phyloP scores from a whole-genome alignment of 768 basidiomycete genomes.

The Boletus barrowsii region DNA sequence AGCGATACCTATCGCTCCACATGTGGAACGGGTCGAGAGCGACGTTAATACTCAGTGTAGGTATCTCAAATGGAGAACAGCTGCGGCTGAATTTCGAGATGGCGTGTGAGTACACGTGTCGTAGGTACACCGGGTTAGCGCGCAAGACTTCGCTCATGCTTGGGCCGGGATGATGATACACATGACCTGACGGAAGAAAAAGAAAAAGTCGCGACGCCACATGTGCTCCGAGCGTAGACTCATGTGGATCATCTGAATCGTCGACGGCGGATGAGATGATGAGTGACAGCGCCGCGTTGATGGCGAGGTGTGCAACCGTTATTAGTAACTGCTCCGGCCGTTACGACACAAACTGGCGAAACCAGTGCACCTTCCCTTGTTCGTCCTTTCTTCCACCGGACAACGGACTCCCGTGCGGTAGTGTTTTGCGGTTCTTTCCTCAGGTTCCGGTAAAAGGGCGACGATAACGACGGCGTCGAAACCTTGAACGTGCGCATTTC shows the following conservation, averaged over 20 bases:
- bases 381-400: conserved; percentile 18
- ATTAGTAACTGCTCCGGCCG: conserved; percentile 26
- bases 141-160: conserved; percentile 4
- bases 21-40: conserved; percentile 2
- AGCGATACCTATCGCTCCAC: conserved; percentile 15
- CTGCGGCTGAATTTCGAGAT: conserved; percentile 28
- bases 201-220: background rate
- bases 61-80: conserved; percentile 19
- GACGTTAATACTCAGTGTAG: conserved; percentile 2
- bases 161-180: background rate
- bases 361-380: conserved; percentile 28
- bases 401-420: conserved; percentile 19
- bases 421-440: conserved; percentile 4
- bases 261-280: conserved; percentile 6
- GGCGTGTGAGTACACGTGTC: conserved; percentile 36
- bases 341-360: conserved; percentile 34
- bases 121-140: conserved; percentile 28
- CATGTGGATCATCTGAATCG: conserved; percentile 1
- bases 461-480: conserved; percentile 15
- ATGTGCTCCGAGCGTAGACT: background rate
- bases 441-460: conserved; percentile 1
- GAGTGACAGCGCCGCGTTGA: conserved; percentile 21
- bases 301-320: conserved; percentile 20
- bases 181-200: background rate
- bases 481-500: conserved; percentile 19